Base-by-base conservation (phyloP, 257 asterid species). In the Marsdenia floribunda region DNA sequence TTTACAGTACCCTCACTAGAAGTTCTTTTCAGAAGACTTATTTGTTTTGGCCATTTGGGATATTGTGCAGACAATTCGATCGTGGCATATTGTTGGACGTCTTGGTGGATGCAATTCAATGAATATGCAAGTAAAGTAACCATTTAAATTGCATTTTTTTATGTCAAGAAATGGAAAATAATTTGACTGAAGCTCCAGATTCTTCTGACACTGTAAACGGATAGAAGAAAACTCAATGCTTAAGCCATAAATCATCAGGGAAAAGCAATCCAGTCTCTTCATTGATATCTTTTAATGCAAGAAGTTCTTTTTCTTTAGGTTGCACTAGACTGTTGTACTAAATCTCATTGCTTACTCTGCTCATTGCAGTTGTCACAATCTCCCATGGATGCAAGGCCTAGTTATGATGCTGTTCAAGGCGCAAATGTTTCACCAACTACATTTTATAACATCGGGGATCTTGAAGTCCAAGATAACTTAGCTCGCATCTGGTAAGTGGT, bases 41-140 rank as follows among this genome's bases (percentile, higher is more conserved):
- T 49, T 13, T 77, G 70, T 58, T 75, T 22, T 52, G 73, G 70
- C 75, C 79, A 66, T 68, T 79, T 63, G 71, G 77, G 70, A 55
- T 70, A 15, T 8, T 74, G 21, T 79, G 80, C 93, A 94, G 98
- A 83, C 97, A 64, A 86, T 90, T 72, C 90, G 96, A 73, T 80
- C 99, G 9, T 94, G 98, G 98, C 96, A 94, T 82, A 92, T 94
- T 72, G 82, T 94, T 82, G 99, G 99, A 80, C 92, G 99, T 35
- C 93, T 94, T 67, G 98, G 98, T 71, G 99, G 98, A 72, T 94
- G 95, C 87, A 94, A 92, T 82, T 90, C 99, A 15, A 80, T 94
- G 96, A 92, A 94, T 81, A 89, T 94, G 99, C 99, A 92, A 87
- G 97, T 90, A 87, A 79, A 81, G 52, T 61, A 58, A 12, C 12